Conservation (phyloP, 345 rosid species). For the Acer negundo region DNA sequence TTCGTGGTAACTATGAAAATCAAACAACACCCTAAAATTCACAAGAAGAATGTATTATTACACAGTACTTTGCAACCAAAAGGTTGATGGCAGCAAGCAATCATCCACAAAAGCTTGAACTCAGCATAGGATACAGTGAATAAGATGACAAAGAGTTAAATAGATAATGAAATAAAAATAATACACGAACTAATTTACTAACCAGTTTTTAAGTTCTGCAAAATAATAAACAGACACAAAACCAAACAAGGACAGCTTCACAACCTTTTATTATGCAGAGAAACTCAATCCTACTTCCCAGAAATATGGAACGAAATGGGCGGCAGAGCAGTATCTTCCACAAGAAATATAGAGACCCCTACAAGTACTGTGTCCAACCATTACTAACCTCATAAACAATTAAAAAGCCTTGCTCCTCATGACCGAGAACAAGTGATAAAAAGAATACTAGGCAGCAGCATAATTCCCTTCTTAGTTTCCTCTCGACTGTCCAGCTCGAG, state of each 20-base stretch:
- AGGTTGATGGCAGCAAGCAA: background rate
- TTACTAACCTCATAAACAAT: conserved; percentile 16
- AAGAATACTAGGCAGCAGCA: conserved; percentile 27
- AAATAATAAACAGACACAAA: conserved; percentile 19
- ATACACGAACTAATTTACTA: conserved; percentile 12
- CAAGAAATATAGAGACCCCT: conserved; percentile 18
- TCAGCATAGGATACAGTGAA: background rate
- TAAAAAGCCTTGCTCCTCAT: conserved; percentile 6
- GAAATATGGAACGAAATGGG: conserved; percentile 23
- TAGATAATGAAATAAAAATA: conserved; percentile 14
- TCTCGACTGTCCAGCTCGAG: conserved; percentile 94
- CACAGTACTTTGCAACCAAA: background rate
- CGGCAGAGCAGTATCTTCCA: conserved; percentile 24
- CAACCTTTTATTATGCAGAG: conserved; percentile 30
- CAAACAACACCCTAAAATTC: background rate
- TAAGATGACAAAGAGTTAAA: background rate
- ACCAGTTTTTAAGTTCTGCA: conserved; percentile 16
- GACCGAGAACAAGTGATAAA: conserved; percentile 12
- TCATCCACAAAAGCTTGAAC: background rate
- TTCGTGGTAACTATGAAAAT: background rate
- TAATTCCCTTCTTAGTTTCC: conserved; percentile 53
- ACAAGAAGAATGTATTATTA: background rate
- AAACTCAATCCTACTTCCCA: conserved; percentile 26
- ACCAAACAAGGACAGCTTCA: conserved; percentile 21
- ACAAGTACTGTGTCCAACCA: conserved; percentile 22